phyloP scores from a whole-genome alignment of 495 filamentous ascomycete genomes.

The Neohortaea acidophila region DNA sequence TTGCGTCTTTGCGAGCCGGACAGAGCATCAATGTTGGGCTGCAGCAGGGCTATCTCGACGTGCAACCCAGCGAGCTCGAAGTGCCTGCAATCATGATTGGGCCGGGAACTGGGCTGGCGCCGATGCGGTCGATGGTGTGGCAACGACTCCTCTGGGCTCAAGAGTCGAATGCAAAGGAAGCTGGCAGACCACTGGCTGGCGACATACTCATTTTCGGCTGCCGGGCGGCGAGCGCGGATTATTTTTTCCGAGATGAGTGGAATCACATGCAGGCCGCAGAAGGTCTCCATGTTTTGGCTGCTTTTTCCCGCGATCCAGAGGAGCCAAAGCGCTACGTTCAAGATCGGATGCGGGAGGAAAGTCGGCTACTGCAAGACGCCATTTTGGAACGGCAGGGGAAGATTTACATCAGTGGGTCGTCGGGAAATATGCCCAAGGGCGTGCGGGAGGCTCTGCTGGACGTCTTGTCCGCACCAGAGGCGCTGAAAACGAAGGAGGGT shows the following conservation, averaged over 20 bases:
- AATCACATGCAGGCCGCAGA: conserved; percentile 21
- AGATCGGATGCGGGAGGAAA: conserved; percentile 53
- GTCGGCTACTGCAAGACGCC: conserved; percentile 39
- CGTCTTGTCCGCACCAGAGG: conserved; percentile 36
- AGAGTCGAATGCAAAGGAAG: conserved; percentile 7
- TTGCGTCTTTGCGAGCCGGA: conserved; percentile 45
- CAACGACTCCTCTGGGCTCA: conserved; percentile 38
- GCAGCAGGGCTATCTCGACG: conserved; percentile 41
- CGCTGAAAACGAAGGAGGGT: conserved; percentile 22
- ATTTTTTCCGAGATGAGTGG: conserved; percentile 71
- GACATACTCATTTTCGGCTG: conserved; percentile 62
- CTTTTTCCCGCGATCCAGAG: conserved; percentile 67
- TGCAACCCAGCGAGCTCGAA: conserved; percentile 27
- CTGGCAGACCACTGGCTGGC: conserved; percentile 16
- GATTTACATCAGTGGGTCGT: conserved; percentile 66
- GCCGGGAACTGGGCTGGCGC: conserved; percentile 82
- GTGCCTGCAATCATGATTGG: conserved; percentile 65
- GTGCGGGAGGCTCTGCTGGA: conserved; percentile 70
- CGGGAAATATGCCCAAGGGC: conserved; percentile 66
- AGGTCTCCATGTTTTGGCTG: conserved; percentile 46
- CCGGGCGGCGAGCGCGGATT: conserved; percentile 58
- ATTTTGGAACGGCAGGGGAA: conserved; percentile 39
- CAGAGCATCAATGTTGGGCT: conserved; percentile 44
- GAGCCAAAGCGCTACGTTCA: conserved; percentile 76
- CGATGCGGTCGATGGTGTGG: conserved; percentile 65